These are phyloP conservation scores for Millerago galiae DNA, from an alignment of 805 yeast species.

Conservation along the genomic window DNA sequence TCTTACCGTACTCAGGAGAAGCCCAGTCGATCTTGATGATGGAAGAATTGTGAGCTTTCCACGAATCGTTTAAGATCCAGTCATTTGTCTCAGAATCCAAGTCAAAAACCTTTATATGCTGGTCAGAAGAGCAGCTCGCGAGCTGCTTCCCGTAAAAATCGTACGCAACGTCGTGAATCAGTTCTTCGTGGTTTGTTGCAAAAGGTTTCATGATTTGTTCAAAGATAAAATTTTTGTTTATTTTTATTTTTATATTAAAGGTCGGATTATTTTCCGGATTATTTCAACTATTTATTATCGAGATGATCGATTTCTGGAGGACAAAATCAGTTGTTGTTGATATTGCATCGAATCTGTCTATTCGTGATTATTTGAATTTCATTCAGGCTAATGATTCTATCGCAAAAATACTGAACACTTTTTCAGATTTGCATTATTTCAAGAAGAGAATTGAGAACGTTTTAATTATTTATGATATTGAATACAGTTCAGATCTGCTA, in stretches of 20 bases:
- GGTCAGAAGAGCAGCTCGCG: constrained; percentile 95
- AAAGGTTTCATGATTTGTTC: constrained; percentile 53
- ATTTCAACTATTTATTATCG: background rate
- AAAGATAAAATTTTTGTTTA: background rate
- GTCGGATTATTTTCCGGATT: background rate
- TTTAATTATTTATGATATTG: constrained; percentile 14
- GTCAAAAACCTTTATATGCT: constrained; percentile 85
- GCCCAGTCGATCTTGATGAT: constrained; percentile 87
- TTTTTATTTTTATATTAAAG: background rate
- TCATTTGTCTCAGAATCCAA: constrained; percentile 55
- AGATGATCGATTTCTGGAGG: constrained; percentile 1
- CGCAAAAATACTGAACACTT: constrained; percentile 3
- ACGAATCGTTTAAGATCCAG: constrained; percentile 83
- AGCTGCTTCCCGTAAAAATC: constrained; percentile 89
- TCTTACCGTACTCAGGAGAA: constrained; percentile 85
- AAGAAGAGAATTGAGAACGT: constrained; percentile 7
- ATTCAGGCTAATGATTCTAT: constrained; percentile 6
- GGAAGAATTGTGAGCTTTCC: constrained; percentile 94
- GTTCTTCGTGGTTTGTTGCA: constrained; percentile 87
- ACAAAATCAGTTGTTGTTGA: background rate
- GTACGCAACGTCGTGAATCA: constrained; percentile 83
- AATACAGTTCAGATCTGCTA: constrained; percentile 12
- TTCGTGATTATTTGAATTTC: constrained; percentile 19
- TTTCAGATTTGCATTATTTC: constrained; percentile 13
- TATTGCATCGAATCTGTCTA: constrained; percentile 11